These are phyloP conservation scores for Lactarius hengduanensis DNA, from an alignment of 768 basidiomycete genomes.

Conservation along the genomic window DNA sequence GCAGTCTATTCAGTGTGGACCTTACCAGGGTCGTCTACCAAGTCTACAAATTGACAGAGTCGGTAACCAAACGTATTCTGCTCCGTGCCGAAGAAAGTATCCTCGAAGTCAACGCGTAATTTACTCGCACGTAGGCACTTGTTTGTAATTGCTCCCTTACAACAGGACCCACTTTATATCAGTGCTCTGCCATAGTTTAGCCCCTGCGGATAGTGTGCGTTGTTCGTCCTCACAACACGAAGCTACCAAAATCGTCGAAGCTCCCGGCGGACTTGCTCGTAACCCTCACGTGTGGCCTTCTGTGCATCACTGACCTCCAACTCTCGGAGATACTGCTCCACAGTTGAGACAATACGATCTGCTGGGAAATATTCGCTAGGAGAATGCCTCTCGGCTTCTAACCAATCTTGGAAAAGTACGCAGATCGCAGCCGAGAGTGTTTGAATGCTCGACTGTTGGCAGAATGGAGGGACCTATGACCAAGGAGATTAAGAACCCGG, in stretches of 20 bases:
- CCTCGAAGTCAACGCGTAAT: constrained; percentile 60
- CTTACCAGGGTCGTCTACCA: constrained; percentile 60
- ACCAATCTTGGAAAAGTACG: constrained; percentile 75
- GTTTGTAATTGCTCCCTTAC: constrained; percentile 8
- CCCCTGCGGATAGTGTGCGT: background rate
- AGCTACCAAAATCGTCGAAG: constrained; percentile 68
- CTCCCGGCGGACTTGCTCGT: constrained; percentile 70
- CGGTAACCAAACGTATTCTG: constrained; percentile 55
- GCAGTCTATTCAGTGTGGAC: constrained; percentile 24
- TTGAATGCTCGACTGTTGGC: constrained; percentile 75
- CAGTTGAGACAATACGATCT: constrained; percentile 67
- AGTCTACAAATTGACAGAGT: constrained; percentile 65
- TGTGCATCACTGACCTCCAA: constrained; percentile 60
- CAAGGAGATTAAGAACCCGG: background rate
- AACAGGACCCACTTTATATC: constrained; percentile 12
- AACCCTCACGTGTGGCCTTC: constrained; percentile 50
- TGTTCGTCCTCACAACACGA: background rate
- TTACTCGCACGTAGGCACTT: constrained; percentile 27
- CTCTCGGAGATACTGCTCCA: constrained; percentile 74
- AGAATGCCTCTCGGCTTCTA: constrained; percentile 71
- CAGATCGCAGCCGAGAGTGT: constrained; percentile 81
- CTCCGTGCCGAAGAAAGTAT: constrained; percentile 78
- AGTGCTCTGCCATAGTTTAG: constrained; percentile 5
- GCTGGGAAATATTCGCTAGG: constrained; percentile 80
- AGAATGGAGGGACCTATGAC: constrained; percentile 75